phyloP scores from a whole-genome alignment of 345 rosid genomes.

The Eucalyptus regnans region DNA sequence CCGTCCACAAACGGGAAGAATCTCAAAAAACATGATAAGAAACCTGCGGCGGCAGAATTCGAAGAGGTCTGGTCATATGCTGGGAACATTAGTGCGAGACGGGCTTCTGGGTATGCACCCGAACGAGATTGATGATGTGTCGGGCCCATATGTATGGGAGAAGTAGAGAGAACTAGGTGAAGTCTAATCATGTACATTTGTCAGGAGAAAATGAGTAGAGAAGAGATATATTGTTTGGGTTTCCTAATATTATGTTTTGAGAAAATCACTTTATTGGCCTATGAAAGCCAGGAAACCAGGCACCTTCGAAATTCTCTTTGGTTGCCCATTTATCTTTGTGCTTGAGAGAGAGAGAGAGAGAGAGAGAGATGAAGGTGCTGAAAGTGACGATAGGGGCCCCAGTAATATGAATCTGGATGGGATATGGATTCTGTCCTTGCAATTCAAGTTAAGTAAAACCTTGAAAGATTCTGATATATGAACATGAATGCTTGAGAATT shows the following conservation, averaged over 20 bases:
- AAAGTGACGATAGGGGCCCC: too few relatives aligned
- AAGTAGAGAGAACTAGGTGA: not conserved
- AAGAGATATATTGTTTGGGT: not conserved
- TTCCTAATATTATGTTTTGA: not conserved
- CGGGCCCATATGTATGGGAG: not conserved
- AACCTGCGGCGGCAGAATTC: slow-evolving; percentile 21
- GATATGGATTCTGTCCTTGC: too few relatives aligned
- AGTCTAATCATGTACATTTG: not conserved
- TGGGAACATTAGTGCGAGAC: slow-evolving; percentile 58
- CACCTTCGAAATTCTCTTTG: not conserved
- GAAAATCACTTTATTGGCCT: not conserved
- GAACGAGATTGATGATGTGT: slow-evolving; percentile 55
- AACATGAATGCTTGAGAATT: too few relatives aligned
- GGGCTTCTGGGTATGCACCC: slow-evolving; percentile 61
- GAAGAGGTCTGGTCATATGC: slow-evolving; percentile 72
- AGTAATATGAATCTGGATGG: not conserved
- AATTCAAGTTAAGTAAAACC: too few relatives aligned
- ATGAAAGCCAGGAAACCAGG: not conserved
- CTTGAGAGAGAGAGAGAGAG: too few relatives aligned
- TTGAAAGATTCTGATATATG: too few relatives aligned
- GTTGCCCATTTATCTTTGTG: not conserved
- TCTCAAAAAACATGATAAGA: slow-evolving; percentile 26
- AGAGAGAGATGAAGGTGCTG: too few relatives aligned
- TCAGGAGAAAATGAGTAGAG: not conserved
- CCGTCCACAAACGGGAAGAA: slow-evolving; percentile 17